Evolutionary conservation across 2,329 filamentous ascomycete genomes (phyloP).

Genomic region (Daldinia eschscholtzii): DNA sequence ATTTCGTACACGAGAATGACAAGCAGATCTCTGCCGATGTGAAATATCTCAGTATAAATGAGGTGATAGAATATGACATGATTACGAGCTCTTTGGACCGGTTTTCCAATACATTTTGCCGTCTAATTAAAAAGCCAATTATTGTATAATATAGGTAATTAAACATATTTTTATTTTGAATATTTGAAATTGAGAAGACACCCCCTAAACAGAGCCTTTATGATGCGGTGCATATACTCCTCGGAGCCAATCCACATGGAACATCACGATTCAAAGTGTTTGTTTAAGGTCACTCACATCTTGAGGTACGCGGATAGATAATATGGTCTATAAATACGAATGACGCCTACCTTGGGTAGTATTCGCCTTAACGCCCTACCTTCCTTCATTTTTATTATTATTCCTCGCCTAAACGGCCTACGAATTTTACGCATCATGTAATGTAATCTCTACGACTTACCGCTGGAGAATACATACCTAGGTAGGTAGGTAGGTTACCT

Average conservation of each 20-base stretch:
- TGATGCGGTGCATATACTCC: neutral
- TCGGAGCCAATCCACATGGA: neutral
- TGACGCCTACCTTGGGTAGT: neutral
- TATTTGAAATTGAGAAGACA: neutral
- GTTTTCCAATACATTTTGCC: too few species aligned
- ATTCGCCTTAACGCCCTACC: neutral
- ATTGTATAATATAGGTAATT: too few species aligned
- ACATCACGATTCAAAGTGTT: neutral
- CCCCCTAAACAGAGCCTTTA: neutral
- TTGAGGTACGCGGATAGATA: neutral
- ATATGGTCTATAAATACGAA: neutral
- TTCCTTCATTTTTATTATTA: neutral
- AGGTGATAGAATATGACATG: too few species aligned
- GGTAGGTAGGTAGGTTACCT: too few species aligned
- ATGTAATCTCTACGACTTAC: slow-evolving; percentile 9
- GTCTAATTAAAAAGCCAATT: too few species aligned
- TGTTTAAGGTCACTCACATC: neutral
- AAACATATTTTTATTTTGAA: neutral
- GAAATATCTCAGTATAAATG: too few species aligned
- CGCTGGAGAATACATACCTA: neutral
- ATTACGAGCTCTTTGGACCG: too few species aligned
- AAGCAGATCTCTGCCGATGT: neutral
- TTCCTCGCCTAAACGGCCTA: neutral
- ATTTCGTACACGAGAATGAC: neutral
- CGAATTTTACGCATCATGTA: neutral